Conservation (phyloP, 116 monocot species). For the Cymodocea nodosa region DNA sequence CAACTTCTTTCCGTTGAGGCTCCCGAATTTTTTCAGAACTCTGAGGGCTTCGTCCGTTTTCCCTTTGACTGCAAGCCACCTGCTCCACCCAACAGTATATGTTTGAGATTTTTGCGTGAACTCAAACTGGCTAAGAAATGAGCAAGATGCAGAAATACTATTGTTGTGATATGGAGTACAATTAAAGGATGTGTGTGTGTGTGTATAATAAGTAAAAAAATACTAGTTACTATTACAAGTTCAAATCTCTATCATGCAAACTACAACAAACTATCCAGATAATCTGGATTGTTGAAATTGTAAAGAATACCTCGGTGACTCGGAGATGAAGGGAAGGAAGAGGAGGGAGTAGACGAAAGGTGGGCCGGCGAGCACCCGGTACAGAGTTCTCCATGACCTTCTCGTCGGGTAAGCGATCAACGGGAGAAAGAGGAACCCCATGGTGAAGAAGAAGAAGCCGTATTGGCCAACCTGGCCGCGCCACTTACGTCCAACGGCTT, state of each 20-base stretch:
- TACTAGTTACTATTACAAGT: too few relatives aligned
- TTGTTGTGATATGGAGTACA: too few relatives aligned
- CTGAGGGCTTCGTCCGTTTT: constrained; percentile 35
- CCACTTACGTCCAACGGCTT: constrained; percentile 55
- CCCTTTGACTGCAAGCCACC: constrained; percentile 59
- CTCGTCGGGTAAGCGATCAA: constrained; percentile 15
- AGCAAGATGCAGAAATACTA: too few relatives aligned
- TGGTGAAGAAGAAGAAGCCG: constrained; percentile 78
- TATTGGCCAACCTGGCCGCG: constrained; percentile 56
- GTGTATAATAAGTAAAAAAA: too few relatives aligned
- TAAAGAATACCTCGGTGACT: constrained; percentile 27
- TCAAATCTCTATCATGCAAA: too few relatives aligned
- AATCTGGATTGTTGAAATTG: too few relatives aligned
- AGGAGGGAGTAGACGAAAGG: constrained; percentile 13
- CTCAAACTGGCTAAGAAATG: too few relatives aligned
- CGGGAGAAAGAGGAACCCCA: constrained; percentile 41
- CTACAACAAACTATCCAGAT: too few relatives aligned
- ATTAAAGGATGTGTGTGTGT: too few relatives aligned
- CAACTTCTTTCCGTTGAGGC: constrained; percentile 33
- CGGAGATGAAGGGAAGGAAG: constrained; percentile 46
- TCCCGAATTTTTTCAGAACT: constrained; percentile 30
- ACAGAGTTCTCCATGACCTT: constrained; percentile 13
- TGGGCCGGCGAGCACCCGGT: constrained; percentile 12
- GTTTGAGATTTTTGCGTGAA: too few relatives aligned
- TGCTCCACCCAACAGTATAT: background rate